Base-by-base conservation (phyloP, 106 monocot species). In the Dendrobium catenatum region DNA sequence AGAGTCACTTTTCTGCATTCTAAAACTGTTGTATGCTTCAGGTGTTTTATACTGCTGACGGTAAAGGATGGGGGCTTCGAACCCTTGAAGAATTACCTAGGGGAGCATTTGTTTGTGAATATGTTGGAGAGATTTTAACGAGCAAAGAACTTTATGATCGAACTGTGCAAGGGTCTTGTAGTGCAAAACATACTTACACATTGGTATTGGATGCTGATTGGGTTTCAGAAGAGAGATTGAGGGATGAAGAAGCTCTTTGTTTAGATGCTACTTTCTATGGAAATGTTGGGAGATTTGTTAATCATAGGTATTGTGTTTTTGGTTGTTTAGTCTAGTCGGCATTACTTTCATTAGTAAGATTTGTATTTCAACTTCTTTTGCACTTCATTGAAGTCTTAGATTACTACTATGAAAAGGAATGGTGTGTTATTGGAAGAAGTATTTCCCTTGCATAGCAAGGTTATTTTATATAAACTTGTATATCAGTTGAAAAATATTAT, bases 191-290 rank as follows among this genome's bases (percentile, higher is more conserved):
- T 41, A 87, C 93, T 16, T 93, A 93, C 72, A 93, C 95, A 0
- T 85, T 99, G 33, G 59, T 91, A 5, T 83, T 99, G 20, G 95
- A 99, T 86, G 91, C 89, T 75, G 91, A 93, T 75, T 99, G 98
- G 98, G 88, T 84, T 11, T 88, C 93, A n/a, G 90, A 92, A 88
- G 88, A 87, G 40, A 80, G 89, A 22, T 43, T 99, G 26, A 95
- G 90, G 78, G 98, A 99, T 84, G 95, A 99, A 81, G 95, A 99
- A 73, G 95, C 98, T 11, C 87, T 99, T 24, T 99, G 98, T 85
- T 80, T 99, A 17, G 98, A 99, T 90, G 95, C 91, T 49, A 93
- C 98, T 26, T 91, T 93, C 77, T 95, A 90, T 87, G 98, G 98
- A 24, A 99, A 99, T 84, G 84, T 95, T 78, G 93, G 86, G 33